Base-by-base conservation (phyloP, 805 yeast genomes). In the Kuraishia piskuri region DNA sequence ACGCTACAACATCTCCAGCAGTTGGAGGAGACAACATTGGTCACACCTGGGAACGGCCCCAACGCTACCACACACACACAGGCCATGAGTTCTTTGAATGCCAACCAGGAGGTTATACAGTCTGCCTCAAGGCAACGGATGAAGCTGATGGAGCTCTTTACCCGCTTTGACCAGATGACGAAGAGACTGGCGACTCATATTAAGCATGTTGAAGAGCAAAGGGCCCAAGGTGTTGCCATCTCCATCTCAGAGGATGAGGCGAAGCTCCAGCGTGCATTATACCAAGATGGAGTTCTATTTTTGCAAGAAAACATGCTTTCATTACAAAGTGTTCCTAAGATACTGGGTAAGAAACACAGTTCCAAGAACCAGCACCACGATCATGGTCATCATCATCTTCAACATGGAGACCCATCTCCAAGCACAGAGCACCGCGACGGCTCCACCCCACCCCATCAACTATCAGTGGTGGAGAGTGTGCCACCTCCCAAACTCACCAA, bases 221-320 rank as follows among this genome's bases (percentile, higher is more conserved):
- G 57, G 12, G 68, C 73, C 6, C 61, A 61, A 5, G 48, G 40
- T 9, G 57, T 47, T 21, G 10, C n/a, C 20, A 24, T 12, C 12
- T 3, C 50, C 3, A 6, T 23, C 21, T 49, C 55, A 45, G 54
- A 57, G 9, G 74, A 82, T 49, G 87, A 79, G 59, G 60, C 61
- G 45, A 74, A 67, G 58, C 68, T 77, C 1, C 78, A 78, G 59
- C 66, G 68, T 31, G 80, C 88, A 48, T 77, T 90, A 14, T 78
- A 81, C 61, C 73, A 75, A 26, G 77, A 79, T 23, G 75, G 86
- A 1, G 70, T 84, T 0, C 62, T 73, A 7, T 89, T 80, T 61
- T 71, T 91, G 26, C 95, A 87, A 63, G 81, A 78, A 12, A 79
- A 82, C 53, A 75, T 90, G 68, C 68, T 86, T 9, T 80, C 82